Conservation (phyloP, 208 protist species). For the Acanthamoeba culbertsoni region DNA sequence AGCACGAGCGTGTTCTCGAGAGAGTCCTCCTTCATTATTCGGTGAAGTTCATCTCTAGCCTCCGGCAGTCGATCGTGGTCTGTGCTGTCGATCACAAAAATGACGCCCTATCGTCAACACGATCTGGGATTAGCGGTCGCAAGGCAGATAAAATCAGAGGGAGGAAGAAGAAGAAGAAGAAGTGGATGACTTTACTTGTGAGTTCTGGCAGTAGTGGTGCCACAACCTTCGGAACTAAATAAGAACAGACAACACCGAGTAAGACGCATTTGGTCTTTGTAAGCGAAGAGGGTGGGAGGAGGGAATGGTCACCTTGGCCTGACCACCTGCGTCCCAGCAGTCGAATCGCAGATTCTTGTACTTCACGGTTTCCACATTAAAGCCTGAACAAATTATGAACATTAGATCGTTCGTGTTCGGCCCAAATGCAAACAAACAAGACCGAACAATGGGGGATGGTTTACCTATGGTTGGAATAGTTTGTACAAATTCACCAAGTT, state of each 20-base stretch:
- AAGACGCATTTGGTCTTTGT: not conserved
- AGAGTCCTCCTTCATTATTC: slow-evolving; percentile 86
- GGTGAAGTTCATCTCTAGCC: slow-evolving; percentile 75
- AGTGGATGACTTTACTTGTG: too few species aligned
- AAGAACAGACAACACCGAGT: not conserved
- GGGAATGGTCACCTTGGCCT: slow-evolving; percentile 80
- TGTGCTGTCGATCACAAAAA: slow-evolving; percentile 87
- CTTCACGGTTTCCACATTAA: slow-evolving; percentile 94
- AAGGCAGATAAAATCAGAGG: not conserved
- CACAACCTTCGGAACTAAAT: not conserved
- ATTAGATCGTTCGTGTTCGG: too few species aligned
- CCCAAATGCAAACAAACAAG: not conserved
- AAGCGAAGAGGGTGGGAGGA: too few species aligned
- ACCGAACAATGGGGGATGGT: not conserved
- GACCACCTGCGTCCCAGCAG: slow-evolving; percentile 81
- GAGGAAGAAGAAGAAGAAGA: not conserved
- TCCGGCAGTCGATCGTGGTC: slow-evolving; percentile 84
- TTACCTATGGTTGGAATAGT: slow-evolving; percentile 88
- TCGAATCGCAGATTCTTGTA: slow-evolving; percentile 88
- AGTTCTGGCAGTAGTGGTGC: slow-evolving; percentile 18
- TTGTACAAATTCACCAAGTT: slow-evolving; percentile 83
- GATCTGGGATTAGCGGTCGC: not conserved
- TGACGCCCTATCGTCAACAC: slow-evolving; percentile 75
- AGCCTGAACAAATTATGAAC: slow-evolving; percentile 65
- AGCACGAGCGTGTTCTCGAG: slow-evolving; percentile 80